Evolutionary conservation across 2,329 filamentous ascomycete species (phyloP).

Genomic region (Scedosporium boydii): DNA sequence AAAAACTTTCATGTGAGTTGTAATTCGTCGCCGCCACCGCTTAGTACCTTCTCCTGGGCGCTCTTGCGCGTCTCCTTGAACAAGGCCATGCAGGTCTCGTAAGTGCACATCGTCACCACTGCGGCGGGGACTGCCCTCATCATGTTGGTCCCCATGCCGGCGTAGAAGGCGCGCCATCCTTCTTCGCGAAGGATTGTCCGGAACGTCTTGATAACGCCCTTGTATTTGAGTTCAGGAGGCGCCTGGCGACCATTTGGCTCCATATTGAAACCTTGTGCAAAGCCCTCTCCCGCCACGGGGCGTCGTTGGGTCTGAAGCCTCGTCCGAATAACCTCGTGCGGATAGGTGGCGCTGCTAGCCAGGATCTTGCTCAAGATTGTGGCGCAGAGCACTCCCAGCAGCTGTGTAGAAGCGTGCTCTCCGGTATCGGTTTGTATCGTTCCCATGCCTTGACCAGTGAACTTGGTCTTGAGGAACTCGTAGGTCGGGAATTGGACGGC

Average conservation of each 20-base stretch:
- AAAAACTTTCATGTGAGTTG: neutral
- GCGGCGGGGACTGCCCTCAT: conserved; percentile 90
- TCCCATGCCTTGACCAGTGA: conserved; percentile 86
- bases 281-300: conserved; percentile 46
- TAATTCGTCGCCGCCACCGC: conserved; percentile 1
- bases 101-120: conserved; percentile 95
- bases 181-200: conserved; percentile 81
- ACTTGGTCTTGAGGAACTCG: conserved; percentile 81
- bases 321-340: conserved; percentile 92
- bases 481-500: conserved; percentile 96
- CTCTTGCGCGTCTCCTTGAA: conserved; percentile 34
- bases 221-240: conserved; percentile 48
- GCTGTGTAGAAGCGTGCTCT: conserved; percentile 49
- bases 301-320: conserved; percentile 88
- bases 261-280: conserved; percentile 39
- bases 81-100: conserved; percentile 63
- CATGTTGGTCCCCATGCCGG: conserved; percentile 95
- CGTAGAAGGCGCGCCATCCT: conserved; percentile 94
- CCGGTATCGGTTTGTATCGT: conserved; percentile 48
- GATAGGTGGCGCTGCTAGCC: conserved; percentile 91
- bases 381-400: conserved; percentile 74
- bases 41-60: conserved; percentile 23
- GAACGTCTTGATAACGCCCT: conserved; percentile 72
- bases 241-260: conserved; percentile 26
- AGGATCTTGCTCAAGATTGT: conserved; percentile 91